Evolutionary conservation across 169 alveolate genomes (phyloP).

Genomic region (Eimeria brunetti): DNA sequence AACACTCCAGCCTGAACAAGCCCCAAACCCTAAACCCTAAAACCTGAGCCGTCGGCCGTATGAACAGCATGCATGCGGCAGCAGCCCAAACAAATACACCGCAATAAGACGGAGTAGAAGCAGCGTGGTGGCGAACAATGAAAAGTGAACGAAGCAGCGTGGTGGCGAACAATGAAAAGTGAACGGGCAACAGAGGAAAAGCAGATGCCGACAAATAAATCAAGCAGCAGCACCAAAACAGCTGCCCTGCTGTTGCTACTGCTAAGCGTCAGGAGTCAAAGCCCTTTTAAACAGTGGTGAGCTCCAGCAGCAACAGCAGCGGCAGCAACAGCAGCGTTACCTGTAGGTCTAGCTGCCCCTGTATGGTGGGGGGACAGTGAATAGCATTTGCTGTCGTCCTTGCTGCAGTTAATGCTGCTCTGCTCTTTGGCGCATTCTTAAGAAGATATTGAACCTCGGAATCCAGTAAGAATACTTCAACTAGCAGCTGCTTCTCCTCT

Average conservation of each 20-base stretch:
- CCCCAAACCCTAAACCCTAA: background rate
- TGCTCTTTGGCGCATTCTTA: conserved; percentile 91
- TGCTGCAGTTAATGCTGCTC: conserved; percentile 96
- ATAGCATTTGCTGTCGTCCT: conserved; percentile 96
- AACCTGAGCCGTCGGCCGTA: background rate
- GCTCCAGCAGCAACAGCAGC: background rate
- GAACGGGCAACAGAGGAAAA: no score
- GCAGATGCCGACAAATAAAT: no score
- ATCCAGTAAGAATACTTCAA: conserved; percentile 95
- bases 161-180: no score
- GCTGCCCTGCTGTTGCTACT: no score
- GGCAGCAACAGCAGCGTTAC: conserved; percentile 13
- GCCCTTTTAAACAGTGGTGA: no score
- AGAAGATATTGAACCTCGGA: conserved; percentile 93
- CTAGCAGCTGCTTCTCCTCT: conserved; percentile 96
- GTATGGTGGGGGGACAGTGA: conserved; percentile 95
- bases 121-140: no score
- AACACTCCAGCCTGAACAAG: conserved; percentile 68
- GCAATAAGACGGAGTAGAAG: background rate
- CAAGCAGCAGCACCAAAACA: no score
- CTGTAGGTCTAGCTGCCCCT: conserved; percentile 94
- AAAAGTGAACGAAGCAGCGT: background rate
- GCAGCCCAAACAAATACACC: no score
- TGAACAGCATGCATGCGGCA: background rate
- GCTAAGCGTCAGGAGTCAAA: no score